Percentiles rank a stretch among this genome's conserved stretches.
Evolutionary conservation across 305 asterid species (phyloP).

Genomic region (Fraxinus sp.): DNA sequence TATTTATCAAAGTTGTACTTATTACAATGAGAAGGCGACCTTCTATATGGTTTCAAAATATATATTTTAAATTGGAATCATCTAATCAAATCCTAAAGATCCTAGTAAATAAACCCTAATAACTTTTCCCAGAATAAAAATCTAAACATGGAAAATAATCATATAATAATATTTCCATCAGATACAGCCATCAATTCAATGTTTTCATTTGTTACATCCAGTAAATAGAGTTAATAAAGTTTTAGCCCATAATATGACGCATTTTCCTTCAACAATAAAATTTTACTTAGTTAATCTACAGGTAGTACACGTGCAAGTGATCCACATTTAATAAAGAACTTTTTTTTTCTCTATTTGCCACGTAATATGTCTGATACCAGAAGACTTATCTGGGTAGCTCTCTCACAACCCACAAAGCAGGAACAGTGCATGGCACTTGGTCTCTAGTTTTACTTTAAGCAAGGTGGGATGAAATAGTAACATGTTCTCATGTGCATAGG

Average conservation of each 20-base stretch:
- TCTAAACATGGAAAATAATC: neutral
- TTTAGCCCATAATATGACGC: neutral
- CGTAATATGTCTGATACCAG: neutral
- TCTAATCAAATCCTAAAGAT: neutral
- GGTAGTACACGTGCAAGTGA: neutral
- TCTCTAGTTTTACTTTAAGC: neutral
- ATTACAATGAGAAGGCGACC: neutral
- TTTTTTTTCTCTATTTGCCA: neutral
- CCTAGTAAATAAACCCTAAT: neutral
- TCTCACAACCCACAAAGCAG: neutral
- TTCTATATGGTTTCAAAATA: neutral
- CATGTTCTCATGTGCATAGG: neutral
- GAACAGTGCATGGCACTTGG: neutral
- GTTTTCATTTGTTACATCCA: neutral
- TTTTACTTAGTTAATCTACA: neutral
- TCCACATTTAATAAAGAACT: neutral
- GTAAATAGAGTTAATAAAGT: neutral
- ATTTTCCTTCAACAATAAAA: neutral
- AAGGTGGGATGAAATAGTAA: neutral
- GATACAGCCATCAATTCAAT: neutral
- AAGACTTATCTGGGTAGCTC: neutral
- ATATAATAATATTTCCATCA: neutral
- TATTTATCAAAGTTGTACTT: neutral
- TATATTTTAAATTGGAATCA: neutral
- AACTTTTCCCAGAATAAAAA: no score